Evolutionary conservation across 352 stramenopile genomes (phyloP).

Genomic region (Phytophthora constricta): DNA sequence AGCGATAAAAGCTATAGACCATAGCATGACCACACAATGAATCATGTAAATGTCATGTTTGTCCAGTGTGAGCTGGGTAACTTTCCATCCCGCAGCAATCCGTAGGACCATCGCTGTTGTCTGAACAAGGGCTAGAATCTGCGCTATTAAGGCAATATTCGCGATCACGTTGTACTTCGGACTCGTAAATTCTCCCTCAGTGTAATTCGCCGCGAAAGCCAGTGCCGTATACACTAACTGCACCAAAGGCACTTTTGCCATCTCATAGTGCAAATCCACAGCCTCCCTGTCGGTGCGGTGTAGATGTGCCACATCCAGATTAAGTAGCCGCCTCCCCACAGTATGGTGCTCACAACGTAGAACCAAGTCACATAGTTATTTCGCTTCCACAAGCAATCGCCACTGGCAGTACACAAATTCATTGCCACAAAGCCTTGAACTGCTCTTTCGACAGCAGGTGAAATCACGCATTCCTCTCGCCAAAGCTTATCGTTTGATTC

Average conservation of each 20-base stretch:
- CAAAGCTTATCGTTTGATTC: conserved; percentile 9
- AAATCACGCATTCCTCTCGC: conserved; percentile 28
- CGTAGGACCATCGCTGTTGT: conserved; percentile 52
- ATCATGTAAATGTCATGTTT: conserved; percentile 55
- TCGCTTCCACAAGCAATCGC: conserved; percentile 38
- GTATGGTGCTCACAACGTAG: conserved; percentile 41
- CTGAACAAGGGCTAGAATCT: conserved; percentile 44
- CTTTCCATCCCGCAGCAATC: conserved; percentile 69
- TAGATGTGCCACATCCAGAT: conserved; percentile 52
- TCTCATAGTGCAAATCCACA: conserved; percentile 54
- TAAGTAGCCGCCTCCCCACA: conserved; percentile 37
- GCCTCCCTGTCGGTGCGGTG: conserved; percentile 33
- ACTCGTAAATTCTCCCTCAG: conserved; percentile 33
- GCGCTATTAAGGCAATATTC: conserved; percentile 44
- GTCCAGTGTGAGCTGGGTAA: conserved; percentile 50
- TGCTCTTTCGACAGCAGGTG: conserved; percentile 16
- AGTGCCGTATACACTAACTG: conserved; percentile 43
- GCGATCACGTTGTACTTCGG: conserved; percentile 42
- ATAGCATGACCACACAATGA: conserved; percentile 51
- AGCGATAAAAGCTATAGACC: conserved; percentile 47
- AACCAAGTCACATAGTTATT: conserved; percentile 28
- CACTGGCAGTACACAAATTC: conserved; percentile 51
- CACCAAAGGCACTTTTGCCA: conserved; percentile 44
- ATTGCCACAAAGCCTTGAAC: conserved; percentile 51
- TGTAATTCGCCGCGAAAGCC: conserved; percentile 43